Conservation (phyloP, 2,329 filamentous ascomycete species). For the Pseudocercospora macadamiae region DNA sequence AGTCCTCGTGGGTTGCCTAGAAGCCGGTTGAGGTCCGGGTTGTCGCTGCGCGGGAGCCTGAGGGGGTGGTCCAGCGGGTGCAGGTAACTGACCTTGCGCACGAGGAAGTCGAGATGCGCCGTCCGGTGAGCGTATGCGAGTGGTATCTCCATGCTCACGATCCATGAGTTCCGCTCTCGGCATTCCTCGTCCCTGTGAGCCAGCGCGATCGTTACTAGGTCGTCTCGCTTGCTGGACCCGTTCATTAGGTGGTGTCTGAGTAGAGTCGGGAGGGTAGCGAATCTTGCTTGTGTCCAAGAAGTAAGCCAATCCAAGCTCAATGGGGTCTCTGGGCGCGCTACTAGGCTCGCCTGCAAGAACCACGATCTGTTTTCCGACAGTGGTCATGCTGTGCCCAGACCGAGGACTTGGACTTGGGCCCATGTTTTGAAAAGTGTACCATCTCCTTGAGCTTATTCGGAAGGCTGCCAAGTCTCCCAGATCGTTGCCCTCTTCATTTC, state of each 20-base stretch:
- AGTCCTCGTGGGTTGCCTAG: slow-evolving; percentile 36
- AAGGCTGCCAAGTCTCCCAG: slow-evolving; percentile 91
- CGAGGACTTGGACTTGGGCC: slow-evolving; percentile 90
- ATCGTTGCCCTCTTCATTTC: slow-evolving; percentile 90
- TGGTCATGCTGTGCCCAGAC: slow-evolving; percentile 97
- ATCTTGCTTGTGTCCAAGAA: slow-evolving; percentile 95
- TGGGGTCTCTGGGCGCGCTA: slow-evolving; percentile 76
- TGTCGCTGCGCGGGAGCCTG: slow-evolving; percentile 63
- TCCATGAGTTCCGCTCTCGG: slow-evolving; percentile 33
- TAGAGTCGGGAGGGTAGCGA: slow-evolving; percentile 75
- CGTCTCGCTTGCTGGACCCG: slow-evolving; percentile 33
- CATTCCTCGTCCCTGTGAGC: slow-evolving; percentile 22
- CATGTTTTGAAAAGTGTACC: slow-evolving; percentile 99
- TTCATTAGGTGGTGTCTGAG: slow-evolving; percentile 38
- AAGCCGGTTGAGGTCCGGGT: slow-evolving; percentile 26
- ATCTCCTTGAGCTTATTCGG: slow-evolving; percentile 78
- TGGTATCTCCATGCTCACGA: slow-evolving; percentile 26
- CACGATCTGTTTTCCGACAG: slow-evolving; percentile 87
- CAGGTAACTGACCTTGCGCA: slow-evolving; percentile 58
- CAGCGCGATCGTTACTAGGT: slow-evolving; percentile 38
- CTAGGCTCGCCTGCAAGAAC: slow-evolving; percentile 94
- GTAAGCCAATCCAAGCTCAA: slow-evolving; percentile 86
- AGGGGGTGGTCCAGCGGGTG: slow-evolving; percentile 65
- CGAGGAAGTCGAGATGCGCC: slow-evolving; percentile 26
- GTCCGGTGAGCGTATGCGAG: slow-evolving; percentile 28